phyloP scores from a whole-genome alignment of 148 eudicot species.

The Fallopia convolvulus region DNA sequence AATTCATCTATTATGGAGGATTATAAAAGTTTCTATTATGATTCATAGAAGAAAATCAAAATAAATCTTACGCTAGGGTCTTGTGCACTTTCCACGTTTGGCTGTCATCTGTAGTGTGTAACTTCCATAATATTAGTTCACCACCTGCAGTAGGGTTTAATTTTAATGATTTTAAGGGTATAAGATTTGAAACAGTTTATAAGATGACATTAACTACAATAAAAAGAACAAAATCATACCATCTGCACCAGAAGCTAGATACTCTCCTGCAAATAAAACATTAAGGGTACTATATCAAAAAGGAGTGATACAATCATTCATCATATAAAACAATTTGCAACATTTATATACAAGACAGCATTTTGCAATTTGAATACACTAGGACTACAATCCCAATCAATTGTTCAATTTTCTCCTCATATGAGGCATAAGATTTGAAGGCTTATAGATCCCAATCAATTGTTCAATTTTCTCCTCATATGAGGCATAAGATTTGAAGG shows the following conservation, averaged over 20 bases:
- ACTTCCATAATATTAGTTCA: constrained; percentile 81
- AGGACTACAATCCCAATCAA: neutral
- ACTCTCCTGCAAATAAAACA: constrained; percentile 53
- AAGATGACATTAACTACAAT: neutral
- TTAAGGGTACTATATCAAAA: neutral
- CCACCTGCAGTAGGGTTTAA: constrained; percentile 52
- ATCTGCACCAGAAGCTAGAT: constrained; percentile 95
- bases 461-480: neutral
- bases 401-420: neutral
- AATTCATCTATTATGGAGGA: neutral
- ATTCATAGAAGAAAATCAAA: neutral
- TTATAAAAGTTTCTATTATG: neutral
- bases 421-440: neutral
- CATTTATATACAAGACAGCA: neutral
- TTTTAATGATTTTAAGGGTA: constrained; percentile 3
- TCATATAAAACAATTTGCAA: neutral
- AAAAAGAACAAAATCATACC: constrained; percentile 40
- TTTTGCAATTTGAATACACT: neutral
- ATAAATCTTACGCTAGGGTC: constrained; percentile 66
- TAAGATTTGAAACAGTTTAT: constrained; percentile 1
- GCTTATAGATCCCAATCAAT: neutral
- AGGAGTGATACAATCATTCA: neutral
- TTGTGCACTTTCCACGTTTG: constrained; percentile 83
- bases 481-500: neutral
- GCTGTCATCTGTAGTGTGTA: constrained; percentile 54